Base-by-base conservation (phyloP, 345 rosid genomes). In the Theobroma cacao region DNA sequence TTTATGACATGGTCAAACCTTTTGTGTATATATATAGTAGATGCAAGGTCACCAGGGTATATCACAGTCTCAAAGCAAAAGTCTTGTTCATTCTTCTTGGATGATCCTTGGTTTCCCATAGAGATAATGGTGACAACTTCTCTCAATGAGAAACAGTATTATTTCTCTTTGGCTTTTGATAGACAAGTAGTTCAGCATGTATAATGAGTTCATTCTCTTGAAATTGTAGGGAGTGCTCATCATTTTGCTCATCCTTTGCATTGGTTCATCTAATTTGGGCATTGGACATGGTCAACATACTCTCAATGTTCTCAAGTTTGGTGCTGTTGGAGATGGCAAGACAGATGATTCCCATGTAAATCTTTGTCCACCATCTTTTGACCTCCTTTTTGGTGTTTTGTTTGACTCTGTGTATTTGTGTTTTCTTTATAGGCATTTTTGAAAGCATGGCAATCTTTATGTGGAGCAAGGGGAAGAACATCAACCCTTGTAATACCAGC, bases 371-470 rank as follows among this genome's bases (percentile, higher is more conserved):
- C 26, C 34, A 30, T 26, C 6, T 0, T 3, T 31, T 30, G 34
- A n/a, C 0, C 5, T 3, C 3, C 14, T 7, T 15, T 5, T 30
- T 8, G 0, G 4, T 12, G 2, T 6, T 12, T 15, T n/a, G 6
- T 70, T 22, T 20, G 14, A 24, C 10, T 10, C 17, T 22, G 7
- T 18, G 0, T 7, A 14, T 2, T 3, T 5, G 5, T 0, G 0
- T 22, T 71, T 15, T 24, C 41, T 28, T 12, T 50, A 17, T 55
- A 84, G 89, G 89, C 89, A 1, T 87, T 87, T 60, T 1, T 31
- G 3, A 74, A 63, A 31, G 78, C 86, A 12, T 82, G 89, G 89
- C 47, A 33, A 66, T 72, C 45, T 33, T 1, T 75, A 4, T 84
- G 87, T 59, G 72, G 60, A 76, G 58, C 67, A 18, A 24, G 1